phyloP scores from a whole-genome alignment of 2,329 filamentous ascomycete species.

The Venturia carpophila region DNA sequence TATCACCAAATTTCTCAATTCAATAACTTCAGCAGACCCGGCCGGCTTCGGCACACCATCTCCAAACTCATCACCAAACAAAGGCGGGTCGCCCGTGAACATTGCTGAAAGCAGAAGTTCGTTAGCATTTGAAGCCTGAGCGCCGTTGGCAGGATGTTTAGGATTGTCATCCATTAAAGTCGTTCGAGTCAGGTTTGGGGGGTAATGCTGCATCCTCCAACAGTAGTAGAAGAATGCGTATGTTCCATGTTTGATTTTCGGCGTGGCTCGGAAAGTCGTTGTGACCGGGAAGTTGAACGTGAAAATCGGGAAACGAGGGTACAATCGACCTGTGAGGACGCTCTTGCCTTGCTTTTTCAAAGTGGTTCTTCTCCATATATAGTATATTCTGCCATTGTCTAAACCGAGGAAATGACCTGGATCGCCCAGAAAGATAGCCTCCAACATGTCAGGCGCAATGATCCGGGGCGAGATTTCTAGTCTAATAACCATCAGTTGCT shows the following conservation, averaged over 20 bases:
- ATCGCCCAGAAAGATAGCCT: constrained; percentile 3
- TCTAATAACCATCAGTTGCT: not conserved
- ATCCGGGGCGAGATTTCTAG: not conserved
- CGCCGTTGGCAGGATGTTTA: too few relatives aligned
- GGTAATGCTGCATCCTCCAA: not conserved
- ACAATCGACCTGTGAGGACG: not conserved
- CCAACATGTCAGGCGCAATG: constrained; percentile 11
- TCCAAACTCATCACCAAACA: not conserved
- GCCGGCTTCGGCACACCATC: too few relatives aligned
- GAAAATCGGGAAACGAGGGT: not conserved
- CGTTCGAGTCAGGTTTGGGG: not conserved
- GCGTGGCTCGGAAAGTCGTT: too few relatives aligned
- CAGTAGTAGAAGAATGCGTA: constrained; percentile 2
- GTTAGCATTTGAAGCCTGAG: not conserved
- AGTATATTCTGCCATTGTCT: not conserved
- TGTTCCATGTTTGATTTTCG: not conserved
- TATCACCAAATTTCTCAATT: not conserved
- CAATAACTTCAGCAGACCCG: not conserved
- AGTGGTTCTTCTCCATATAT: not conserved
- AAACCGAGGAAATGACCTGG: constrained; percentile 5
- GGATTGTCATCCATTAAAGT: not conserved
- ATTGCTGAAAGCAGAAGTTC: not conserved
- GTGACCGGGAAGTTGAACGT: not conserved
- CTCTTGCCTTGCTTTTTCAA: constrained; percentile 1
- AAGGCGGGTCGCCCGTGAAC: not conserved